Evolutionary conservation across 1,284 basidiomycete genomes (phyloP).

Genomic region (Chalciporus sp.): DNA sequence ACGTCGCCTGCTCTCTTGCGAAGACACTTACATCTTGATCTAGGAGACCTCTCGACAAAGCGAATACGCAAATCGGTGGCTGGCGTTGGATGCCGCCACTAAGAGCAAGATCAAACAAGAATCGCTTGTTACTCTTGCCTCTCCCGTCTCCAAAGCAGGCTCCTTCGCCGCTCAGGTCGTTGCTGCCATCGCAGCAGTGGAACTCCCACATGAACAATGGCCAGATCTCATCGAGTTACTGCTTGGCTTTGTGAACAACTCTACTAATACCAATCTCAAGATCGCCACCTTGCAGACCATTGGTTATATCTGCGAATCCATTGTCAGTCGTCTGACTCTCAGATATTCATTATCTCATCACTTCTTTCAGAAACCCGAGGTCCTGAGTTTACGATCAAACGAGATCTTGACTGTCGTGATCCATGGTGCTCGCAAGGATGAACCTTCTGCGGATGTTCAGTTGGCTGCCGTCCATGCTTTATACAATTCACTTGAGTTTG

Average conservation of each 20-base stretch:
- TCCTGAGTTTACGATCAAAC: slow-evolving; percentile 88
- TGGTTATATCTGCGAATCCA: slow-evolving; percentile 95
- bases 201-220: slow-evolving; percentile 90
- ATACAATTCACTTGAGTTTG: slow-evolving; percentile 96
- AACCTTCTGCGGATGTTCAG: slow-evolving; percentile 92
- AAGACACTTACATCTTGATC: slow-evolving; percentile 11
- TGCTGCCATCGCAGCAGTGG: slow-evolving; percentile 91
- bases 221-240: slow-evolving; percentile 87
- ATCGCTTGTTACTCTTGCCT: slow-evolving; percentile 82
- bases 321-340: slow-evolving; percentile 61
- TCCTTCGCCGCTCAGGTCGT: slow-evolving; percentile 92
- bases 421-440: slow-evolving; percentile 96
- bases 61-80: slow-evolving; percentile 82
- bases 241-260: slow-evolving; percentile 84
- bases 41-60: slow-evolving; percentile 81
- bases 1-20: slow-evolving; percentile 13
- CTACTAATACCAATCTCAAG: slow-evolving; percentile 76
- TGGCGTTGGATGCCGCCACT: slow-evolving; percentile 67
- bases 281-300: slow-evolving; percentile 94
- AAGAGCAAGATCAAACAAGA: slow-evolving; percentile 89
- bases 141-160: slow-evolving; percentile 74
- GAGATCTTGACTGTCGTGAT: slow-evolving; percentile 99
- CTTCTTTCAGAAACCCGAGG: slow-evolving; percentile 79
- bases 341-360: slow-evolving; percentile 13
- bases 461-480: slow-evolving; percentile 93